These are phyloP conservation scores for Trichoderma sp. DNA, from an alignment of 2,329 filamentous ascomycete genomes.

Conservation along the genomic window DNA sequence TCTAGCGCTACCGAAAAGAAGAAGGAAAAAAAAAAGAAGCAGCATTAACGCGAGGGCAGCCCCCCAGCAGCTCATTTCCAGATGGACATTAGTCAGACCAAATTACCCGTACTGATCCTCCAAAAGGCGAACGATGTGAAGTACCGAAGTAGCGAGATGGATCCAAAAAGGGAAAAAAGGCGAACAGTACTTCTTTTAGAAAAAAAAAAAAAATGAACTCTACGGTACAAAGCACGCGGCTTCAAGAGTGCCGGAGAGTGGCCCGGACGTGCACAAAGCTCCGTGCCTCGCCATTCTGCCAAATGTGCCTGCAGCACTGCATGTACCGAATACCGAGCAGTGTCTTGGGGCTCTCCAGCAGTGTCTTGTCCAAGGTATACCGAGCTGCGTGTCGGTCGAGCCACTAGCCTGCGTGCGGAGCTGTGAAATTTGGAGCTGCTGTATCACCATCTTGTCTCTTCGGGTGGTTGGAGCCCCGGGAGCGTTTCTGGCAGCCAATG, in stretches of 20 bases:
- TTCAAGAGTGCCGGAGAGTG: neutral
- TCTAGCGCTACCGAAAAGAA: neutral
- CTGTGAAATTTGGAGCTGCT: slow-evolving; percentile 22
- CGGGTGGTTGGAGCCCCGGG: slow-evolving; percentile 15
- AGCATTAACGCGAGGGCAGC: neutral
- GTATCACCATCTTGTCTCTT: slow-evolving; percentile 23
- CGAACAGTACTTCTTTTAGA: neutral
- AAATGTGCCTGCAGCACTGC: too few relatives aligned
- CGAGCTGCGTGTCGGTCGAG: slow-evolving; percentile 13
- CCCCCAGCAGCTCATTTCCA: slow-evolving; percentile 10
- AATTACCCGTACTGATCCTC: neutral
- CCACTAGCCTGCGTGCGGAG: slow-evolving; percentile 23
- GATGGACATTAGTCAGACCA: slow-evolving; percentile 16
- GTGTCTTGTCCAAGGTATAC: neutral
- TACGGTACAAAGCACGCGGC: neutral
- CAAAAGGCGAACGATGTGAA: neutral
- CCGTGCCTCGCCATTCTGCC: neutral
- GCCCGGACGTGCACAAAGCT: slow-evolving; percentile 13
- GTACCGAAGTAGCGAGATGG: neutral
- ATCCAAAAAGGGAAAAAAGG: neutral
- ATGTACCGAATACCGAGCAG: neutral
- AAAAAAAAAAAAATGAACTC: neutral
- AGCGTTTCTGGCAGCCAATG: slow-evolving; percentile 3
- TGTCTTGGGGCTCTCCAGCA: neutral
- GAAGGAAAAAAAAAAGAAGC: neutral